Evolutionary conservation across 2,329 filamentous ascomycete species (phyloP), one percentile per base, ranked within the genome.

Genomic region (Diaporthe aspalathi): DNA sequence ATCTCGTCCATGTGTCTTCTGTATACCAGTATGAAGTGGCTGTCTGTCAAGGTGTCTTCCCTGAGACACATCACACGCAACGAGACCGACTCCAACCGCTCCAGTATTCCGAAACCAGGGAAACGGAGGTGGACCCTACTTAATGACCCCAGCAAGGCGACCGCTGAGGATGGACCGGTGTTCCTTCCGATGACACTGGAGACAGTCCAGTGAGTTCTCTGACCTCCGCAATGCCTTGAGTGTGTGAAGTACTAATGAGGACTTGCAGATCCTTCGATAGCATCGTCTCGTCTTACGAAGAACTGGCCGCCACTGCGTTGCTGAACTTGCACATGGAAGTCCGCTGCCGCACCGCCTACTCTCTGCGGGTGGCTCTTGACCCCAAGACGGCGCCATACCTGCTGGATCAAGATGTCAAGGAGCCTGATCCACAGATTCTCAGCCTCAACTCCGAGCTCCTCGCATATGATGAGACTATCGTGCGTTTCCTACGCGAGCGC

Each of bases 1-100:
- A 92, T 98, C 35, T 90, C 92, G 53, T 92, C 92, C 5, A 84
- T 99, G 5, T 98, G 95, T 76, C 88, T 98, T 49, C 85, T 99
- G 45, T 97, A 97, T 81, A 98, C 95, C 63, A 98, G 95, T 84
- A 97, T 98, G 94, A 96, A 97, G 85, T 99, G 96, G 96, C 89
- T 99, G 45, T 91, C 93, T 24, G 92, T 92, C 76, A 96, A 95
- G 82, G 90, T 97, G 52, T 84, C 87, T n/a, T 87, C 93, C 70
- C 86, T 99, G 67, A 90, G 96, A 52, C 91, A 95, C 78, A 94
- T 98, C 77, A 95, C 93, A 24, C 86, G 88, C 67, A 90, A 92
- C 73, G 90, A 93, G 56, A 88, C 89, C 47, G 90, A 94, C 80
- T 90, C 90, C 40, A 88, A 90, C 74, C 83, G 86, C 52, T 86